Percentiles rank a stretch among this genome's conserved stretches.
phyloP scores from a whole-genome alignment of 2,329 filamentous ascomycete genomes.

The Stenocarpella maydis region DNA sequence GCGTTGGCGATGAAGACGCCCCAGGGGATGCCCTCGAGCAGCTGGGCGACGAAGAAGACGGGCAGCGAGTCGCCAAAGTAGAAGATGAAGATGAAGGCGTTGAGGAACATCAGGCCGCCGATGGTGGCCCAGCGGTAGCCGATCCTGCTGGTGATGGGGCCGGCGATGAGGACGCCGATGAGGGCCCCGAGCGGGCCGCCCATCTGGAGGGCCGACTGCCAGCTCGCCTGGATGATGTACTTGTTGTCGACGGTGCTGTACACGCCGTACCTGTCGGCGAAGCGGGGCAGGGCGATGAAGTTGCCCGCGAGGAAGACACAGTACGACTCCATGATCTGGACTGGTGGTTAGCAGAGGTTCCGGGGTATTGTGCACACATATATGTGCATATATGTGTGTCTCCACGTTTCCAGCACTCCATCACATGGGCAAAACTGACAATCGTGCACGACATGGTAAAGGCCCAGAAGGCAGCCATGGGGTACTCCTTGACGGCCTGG shows the following conservation, averaged over 20 bases:
- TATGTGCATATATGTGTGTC: too few relatives aligned
- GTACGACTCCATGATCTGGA: conserved; percentile 71
- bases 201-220: conserved; percentile 66
- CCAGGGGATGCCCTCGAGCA: conserved; percentile 70
- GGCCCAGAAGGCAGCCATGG: conserved; percentile 50
- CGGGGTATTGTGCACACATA: too few relatives aligned
- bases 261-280: conserved; percentile 57
- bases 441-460: conserved; percentile 51
- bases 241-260: conserved; percentile 37
- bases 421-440: conserved; percentile 47
- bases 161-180: conserved; percentile 66
- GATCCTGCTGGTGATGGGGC: conserved; percentile 65
- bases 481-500: conserved; percentile 46
- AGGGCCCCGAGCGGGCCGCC: conserved; percentile 66
- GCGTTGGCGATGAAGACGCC: conserved; percentile 72
- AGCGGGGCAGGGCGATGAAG: conserved; percentile 61
- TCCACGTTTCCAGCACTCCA: too few relatives aligned
- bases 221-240: conserved; percentile 57
- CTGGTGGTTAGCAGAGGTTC: conserved; percentile 35
- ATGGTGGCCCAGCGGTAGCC: conserved; percentile 69
- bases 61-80: conserved; percentile 54
- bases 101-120: conserved; percentile 62
- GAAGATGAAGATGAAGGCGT: conserved; percentile 64
- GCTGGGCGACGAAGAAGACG: conserved; percentile 61
- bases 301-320: conserved; percentile 68